Evolutionary conservation across 352 stramenopile genomes (phyloP), one percentile per base, ranked within the genome.

Genomic region (Thalassiosira hispida): DNA sequence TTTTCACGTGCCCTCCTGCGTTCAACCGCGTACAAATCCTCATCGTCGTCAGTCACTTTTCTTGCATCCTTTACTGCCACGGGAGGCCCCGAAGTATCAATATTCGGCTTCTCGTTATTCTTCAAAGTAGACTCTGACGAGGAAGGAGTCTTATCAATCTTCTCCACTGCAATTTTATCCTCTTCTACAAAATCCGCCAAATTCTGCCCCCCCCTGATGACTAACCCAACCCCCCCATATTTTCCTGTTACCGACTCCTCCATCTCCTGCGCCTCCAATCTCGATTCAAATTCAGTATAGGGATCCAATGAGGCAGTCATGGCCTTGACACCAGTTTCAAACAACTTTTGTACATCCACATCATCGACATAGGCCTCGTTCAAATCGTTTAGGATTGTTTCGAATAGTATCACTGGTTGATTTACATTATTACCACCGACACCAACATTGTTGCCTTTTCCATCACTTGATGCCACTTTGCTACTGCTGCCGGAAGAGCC

Each of bases 231-330:
- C 18, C 93, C 93, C 9, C 90, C 93, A 81, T 96, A 96, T 35
- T 77, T 77, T 27, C 93, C 93, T 11, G 67, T 87, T 29, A 95
- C 90, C 23, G 51, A 83, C 71, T 95, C 90, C 42, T 71, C 84
- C 66, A 94, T 65, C 56, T 94, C 84, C 44, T 73, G 51, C 16
- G 92, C 89, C 44, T 94, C 85, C 40, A 90, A 57, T 38, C 76
- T 75, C 8, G 77, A 81, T 83, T 96, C 91, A 77, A 95, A 97
- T 78, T 96, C 92, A 2, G 94, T 97, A 73, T 97, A 97, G 0
- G 94, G 94, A 87, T 97, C 94, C 4, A 97, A 73, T 16, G 77
- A 93, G n/a, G 77, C 77, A 0, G 96, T 87, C 94, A 97, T 97
- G 47, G 91, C 92, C 60, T 86, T 88, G 25, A 97, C 77, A 7